These are phyloP conservation scores for Nigrograna mackinnonii DNA, from an alignment of 2,329 filamentous ascomycete species.

Conservation along the genomic window DNA sequence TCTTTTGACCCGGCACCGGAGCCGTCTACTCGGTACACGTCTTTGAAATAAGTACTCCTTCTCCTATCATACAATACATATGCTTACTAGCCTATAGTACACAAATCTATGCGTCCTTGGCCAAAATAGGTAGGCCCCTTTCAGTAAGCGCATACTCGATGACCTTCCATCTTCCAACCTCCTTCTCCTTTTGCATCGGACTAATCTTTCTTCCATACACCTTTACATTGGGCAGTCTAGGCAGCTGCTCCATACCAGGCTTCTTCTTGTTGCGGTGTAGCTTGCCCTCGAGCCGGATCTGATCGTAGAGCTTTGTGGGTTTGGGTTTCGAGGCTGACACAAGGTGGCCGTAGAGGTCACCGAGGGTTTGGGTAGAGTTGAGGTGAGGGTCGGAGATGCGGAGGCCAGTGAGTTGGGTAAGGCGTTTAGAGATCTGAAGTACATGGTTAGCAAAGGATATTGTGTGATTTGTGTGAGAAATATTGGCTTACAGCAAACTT, in stretches of 20 bases:
- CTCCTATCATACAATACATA: too few species aligned
- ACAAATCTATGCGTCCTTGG: background rate
- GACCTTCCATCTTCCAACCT: slow-evolving; percentile 76
- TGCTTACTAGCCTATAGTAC: too few species aligned
- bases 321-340: slow-evolving; percentile 40
- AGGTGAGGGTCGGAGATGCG: slow-evolving; percentile 74
- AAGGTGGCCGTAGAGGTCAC: slow-evolving; percentile 41
- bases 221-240: background rate
- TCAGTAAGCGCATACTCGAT: slow-evolving; percentile 68
- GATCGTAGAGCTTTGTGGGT: slow-evolving; percentile 63
- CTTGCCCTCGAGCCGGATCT: slow-evolving; percentile 43
- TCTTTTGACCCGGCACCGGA: too few species aligned
- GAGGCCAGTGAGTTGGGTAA: slow-evolving; percentile 79
- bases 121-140: slow-evolving; percentile 3
- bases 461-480: slow-evolving; percentile 13
- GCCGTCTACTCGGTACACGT: too few species aligned
- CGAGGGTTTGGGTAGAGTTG: slow-evolving; percentile 36
- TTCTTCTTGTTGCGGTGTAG: background rate
- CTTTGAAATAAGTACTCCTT: too few species aligned
- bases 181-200: slow-evolving; percentile 70
- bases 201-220: slow-evolving; percentile 60
- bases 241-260: background rate
- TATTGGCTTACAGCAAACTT: slow-evolving; percentile 39
- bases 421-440: slow-evolving; percentile 74
- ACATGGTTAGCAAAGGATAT: slow-evolving; percentile 9